A percentile compares a stretch with the other conserved stretches of the same genome.
phyloP scores from a whole-genome alignment of 2,329 filamentous ascomycete species.

The Apiospora hydei region DNA sequence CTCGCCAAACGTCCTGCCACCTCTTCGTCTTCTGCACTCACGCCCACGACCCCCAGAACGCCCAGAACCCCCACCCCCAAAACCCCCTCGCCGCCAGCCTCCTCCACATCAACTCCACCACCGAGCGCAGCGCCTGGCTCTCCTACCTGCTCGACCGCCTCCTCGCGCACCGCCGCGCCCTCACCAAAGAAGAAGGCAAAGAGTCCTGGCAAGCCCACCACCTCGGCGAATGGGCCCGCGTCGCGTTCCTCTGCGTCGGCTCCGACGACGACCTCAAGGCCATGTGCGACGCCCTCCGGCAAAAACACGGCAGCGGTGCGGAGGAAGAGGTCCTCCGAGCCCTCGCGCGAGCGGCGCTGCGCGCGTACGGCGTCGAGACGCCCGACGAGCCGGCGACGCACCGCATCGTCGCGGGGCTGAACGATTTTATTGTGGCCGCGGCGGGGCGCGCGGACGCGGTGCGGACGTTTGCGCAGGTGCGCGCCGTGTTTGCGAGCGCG shows the following conservation, averaged over 20 bases:
- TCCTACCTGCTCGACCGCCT: slow-evolving; percentile 3
- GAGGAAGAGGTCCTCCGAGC: neutral
- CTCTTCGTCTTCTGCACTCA: neutral
- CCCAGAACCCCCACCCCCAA: neutral
- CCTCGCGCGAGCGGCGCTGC: neutral
- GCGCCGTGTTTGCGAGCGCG: neutral
- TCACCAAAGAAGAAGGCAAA: neutral
- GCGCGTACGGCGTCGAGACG: neutral
- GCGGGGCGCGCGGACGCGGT: neutral
- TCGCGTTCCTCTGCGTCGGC: slow-evolving; percentile 1
- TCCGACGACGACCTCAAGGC: neutral
- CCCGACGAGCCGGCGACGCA: slow-evolving; percentile 4
- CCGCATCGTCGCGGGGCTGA: neutral
- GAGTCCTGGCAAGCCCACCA: neutral
- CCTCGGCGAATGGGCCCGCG: neutral
- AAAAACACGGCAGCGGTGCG: neutral
- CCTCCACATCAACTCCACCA: neutral
- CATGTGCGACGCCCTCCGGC: neutral
- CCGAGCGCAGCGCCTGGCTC: slow-evolving; percentile 10
- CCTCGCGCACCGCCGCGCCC: neutral
- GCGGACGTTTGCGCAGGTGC: neutral
- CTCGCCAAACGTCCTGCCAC: neutral
- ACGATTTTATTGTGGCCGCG: neutral
- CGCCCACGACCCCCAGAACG: neutral
- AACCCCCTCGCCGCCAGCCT: neutral